Conservation (phyloP, 495 filamentous ascomycete genomes). For the Xylaria cubensis region DNA sequence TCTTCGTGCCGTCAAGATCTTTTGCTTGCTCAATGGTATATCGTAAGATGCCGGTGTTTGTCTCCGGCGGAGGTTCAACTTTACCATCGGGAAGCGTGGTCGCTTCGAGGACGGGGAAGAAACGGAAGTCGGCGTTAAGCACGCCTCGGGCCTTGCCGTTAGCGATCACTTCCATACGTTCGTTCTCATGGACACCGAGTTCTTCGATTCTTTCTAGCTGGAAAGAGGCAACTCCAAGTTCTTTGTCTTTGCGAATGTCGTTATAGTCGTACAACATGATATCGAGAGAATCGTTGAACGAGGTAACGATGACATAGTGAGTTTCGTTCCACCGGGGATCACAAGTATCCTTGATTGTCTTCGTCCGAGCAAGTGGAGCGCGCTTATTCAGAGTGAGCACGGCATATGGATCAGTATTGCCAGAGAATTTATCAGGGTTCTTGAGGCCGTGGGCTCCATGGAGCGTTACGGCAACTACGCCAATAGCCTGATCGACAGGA, state of each 20-base stretch:
- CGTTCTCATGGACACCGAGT: slow-evolving; percentile 77
- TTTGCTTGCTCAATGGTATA: slow-evolving; percentile 96
- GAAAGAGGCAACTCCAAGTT: slow-evolving; percentile 86
- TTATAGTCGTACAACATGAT: slow-evolving; percentile 91
- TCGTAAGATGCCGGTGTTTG: slow-evolving; percentile 88
- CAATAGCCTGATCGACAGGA: slow-evolving; percentile 93
- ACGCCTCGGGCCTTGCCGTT: slow-evolving; percentile 84
- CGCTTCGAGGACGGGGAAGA: slow-evolving; percentile 90
- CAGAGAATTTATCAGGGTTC: slow-evolving; percentile 92
- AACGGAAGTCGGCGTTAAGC: slow-evolving; percentile 81
- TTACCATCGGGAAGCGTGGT: slow-evolving; percentile 76
- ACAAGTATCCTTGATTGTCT: slow-evolving; percentile 80
- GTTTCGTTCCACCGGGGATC: slow-evolving; percentile 97
- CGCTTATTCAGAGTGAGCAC: slow-evolving; percentile 86
- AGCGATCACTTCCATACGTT: slow-evolving; percentile 81
- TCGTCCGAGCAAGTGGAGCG: slow-evolving; percentile 81
- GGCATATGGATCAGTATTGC: slow-evolving; percentile 92
- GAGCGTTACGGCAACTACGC: slow-evolving; percentile 88
- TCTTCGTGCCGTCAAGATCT: slow-evolving; percentile 90
- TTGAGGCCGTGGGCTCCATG: slow-evolving; percentile 91
- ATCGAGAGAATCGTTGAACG: slow-evolving; percentile 83
- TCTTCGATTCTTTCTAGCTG: slow-evolving; percentile 80
- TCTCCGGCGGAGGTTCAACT: slow-evolving; percentile 78
- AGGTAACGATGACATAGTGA: slow-evolving; percentile 90
- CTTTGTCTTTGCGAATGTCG: slow-evolving; percentile 94